Conservation (phyloP, 169 alveolate genomes). For the Cyclospora cayetanensis region DNA sequence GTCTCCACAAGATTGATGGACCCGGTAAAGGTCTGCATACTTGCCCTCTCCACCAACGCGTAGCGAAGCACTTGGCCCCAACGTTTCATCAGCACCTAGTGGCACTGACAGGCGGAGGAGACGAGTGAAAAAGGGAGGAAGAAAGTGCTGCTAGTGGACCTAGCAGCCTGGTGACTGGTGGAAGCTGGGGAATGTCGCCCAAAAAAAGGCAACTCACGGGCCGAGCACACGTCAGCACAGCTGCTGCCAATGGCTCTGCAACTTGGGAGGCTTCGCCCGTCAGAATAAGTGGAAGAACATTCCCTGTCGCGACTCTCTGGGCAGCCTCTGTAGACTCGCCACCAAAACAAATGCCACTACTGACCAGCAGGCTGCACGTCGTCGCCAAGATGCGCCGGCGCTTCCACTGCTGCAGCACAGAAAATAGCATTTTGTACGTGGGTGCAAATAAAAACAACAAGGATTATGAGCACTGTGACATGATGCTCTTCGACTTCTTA, state of each 20-base stretch:
- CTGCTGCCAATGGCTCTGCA: constrained; percentile 53
- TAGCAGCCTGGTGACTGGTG: constrained; percentile 47
- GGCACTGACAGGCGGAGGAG: neutral
- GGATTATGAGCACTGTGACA: too few species aligned
- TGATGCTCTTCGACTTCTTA: too few species aligned
- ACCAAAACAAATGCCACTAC: constrained; percentile 26
- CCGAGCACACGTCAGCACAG: constrained; percentile 31
- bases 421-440: neutral
- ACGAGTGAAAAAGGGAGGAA: constrained; percentile 37
- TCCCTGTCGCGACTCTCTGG: neutral
- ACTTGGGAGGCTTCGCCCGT: constrained; percentile 72
- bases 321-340: neutral
- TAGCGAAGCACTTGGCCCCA: neutral
- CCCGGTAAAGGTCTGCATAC: neutral
- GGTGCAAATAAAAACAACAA: too few species aligned
- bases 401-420: constrained; percentile 71
- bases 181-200: constrained; percentile 71
- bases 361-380: constrained; percentile 62
- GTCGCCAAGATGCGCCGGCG: constrained; percentile 69
- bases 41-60: neutral
- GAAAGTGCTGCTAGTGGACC: constrained; percentile 27
- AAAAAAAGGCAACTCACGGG: constrained; percentile 59
- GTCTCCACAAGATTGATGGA: neutral
- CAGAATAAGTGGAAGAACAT: constrained; percentile 43
- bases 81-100: neutral